Percentiles rank a stretch among this genome's conserved stretches.
Conservation (phyloP, 371 early-diverging fungal genomes). For the Synchytrium microbalum region DNA sequence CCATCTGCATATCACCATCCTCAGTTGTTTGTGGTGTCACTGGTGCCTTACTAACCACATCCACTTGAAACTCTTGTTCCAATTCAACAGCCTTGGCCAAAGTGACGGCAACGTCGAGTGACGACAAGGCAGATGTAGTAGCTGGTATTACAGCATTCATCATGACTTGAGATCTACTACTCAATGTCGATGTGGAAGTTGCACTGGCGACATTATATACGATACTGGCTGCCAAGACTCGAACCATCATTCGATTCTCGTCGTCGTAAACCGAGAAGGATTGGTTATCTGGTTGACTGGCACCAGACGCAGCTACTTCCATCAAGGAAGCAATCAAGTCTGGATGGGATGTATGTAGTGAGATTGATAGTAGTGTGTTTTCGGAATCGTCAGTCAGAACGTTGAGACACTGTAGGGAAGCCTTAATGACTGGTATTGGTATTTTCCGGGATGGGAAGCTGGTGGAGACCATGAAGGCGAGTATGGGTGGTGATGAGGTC, state of each 20-base stretch:
- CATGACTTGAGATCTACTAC: background rate
- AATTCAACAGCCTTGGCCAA: background rate
- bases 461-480: background rate
- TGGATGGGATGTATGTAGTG: background rate
- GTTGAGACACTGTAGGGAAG: background rate
- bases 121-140: background rate
- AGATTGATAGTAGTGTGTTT: background rate
- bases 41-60: background rate
- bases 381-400: background rate
- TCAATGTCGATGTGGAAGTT: too few relatives aligned
- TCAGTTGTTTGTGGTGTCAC: background rate
- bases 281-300: too few relatives aligned
- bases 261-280: background rate
- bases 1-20: background rate
- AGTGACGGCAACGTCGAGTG: background rate
- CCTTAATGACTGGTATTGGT: background rate
- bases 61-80: background rate
- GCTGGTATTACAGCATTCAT: background rate
- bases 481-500: background rate
- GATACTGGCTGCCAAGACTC: background rate
- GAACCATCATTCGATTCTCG: conserved; percentile 4
- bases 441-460: background rate
- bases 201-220: background rate
- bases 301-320: background rate
- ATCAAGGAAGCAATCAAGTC: background rate